Evolutionary conservation across 2,329 filamentous ascomycete species (phyloP).

Genomic region (Ophiosphaerella herpotricha): DNA sequence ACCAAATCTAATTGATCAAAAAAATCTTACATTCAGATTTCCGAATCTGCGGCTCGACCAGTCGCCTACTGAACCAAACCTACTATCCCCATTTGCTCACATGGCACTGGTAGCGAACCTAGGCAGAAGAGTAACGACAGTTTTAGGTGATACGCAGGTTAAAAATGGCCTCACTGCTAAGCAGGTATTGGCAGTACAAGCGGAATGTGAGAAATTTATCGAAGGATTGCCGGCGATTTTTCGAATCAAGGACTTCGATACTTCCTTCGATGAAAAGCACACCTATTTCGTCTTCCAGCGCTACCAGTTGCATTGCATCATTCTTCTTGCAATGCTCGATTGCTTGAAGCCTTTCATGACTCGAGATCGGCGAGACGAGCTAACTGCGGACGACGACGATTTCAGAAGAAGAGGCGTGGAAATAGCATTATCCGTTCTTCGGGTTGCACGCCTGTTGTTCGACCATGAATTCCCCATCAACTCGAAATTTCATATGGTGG

Average conservation of each 20-base stretch:
- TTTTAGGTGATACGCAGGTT: conserved; percentile 24
- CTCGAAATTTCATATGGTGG: conserved; percentile 55
- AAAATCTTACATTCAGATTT: conserved; percentile 45
- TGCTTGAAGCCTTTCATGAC: conserved; percentile 55
- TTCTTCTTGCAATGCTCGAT: conserved; percentile 53
- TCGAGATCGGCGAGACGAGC: conserved; percentile 34
- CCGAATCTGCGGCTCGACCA: conserved; percentile 49
- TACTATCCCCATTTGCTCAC: conserved; percentile 52
- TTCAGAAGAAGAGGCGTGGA: conserved; percentile 52
- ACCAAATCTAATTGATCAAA: conserved; percentile 52
- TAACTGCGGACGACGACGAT: conserved; percentile 40
- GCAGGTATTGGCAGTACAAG: conserved; percentile 32
- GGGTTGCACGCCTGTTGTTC: conserved; percentile 49
- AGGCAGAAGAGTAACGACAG: conserved; percentile 33
- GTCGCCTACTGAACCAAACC: conserved; percentile 37
- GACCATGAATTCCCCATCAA: conserved; percentile 53
- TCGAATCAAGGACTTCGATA: conserved; percentile 48
- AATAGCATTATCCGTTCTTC: conserved; percentile 51
- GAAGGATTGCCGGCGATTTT: conserved; percentile 51
- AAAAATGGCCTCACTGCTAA: conserved; percentile 21
- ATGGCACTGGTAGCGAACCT: conserved; percentile 50
- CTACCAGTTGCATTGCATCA: conserved; percentile 52
- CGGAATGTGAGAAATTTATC: conserved; percentile 52
- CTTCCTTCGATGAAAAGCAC: conserved; percentile 47
- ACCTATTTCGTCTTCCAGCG: conserved; percentile 55